Conservation (phyloP, 306 rosid genomes). For the Clitoria ternatea region DNA sequence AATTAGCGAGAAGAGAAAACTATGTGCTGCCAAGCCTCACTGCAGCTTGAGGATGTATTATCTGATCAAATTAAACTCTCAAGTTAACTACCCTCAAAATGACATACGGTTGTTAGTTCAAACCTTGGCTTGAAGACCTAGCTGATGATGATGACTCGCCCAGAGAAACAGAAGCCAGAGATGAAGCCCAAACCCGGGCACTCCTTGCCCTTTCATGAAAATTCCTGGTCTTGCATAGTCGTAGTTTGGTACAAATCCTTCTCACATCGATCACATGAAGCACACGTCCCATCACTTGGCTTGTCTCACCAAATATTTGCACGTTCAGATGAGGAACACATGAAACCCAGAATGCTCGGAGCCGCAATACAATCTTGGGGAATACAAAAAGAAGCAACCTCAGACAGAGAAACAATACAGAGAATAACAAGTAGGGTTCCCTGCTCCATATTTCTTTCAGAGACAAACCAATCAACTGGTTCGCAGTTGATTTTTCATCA, state of each 20-base stretch:
- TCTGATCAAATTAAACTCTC: constrained; percentile 23
- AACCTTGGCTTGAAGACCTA: constrained; percentile 34
- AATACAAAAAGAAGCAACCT: constrained; percentile 41
- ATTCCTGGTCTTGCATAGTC: constrained; percentile 55
- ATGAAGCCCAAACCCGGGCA: constrained; percentile 77
- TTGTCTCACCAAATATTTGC: constrained; percentile 78
- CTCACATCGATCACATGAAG: constrained; percentile 70
- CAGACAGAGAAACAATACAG: constrained; percentile 55
- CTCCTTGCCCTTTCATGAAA: constrained; percentile 62
- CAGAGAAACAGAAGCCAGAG: constrained; percentile 71
- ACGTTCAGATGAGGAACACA: constrained; percentile 57
- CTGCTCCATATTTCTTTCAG: constrained; percentile 35
- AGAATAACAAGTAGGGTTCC: constrained; percentile 57
- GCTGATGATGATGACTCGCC: constrained; percentile 59
- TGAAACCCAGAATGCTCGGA: constrained; percentile 53
- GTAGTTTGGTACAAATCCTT: constrained; percentile 64
- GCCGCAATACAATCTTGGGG: constrained; percentile 35
- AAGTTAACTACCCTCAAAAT: constrained; percentile 40
- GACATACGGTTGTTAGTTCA: constrained; percentile 29
- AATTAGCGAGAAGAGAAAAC: constrained; percentile 12
- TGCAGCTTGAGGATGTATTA: constrained; percentile 29
- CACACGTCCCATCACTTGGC: constrained; percentile 57
- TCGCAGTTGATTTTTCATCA: constrained; percentile 23
- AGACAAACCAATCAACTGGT: constrained; percentile 29
- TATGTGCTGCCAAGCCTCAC: constrained; percentile 32